Conservation (phyloP, 2,329 filamentous ascomycete genomes). For the Beauveria scarabaeidicola region DNA sequence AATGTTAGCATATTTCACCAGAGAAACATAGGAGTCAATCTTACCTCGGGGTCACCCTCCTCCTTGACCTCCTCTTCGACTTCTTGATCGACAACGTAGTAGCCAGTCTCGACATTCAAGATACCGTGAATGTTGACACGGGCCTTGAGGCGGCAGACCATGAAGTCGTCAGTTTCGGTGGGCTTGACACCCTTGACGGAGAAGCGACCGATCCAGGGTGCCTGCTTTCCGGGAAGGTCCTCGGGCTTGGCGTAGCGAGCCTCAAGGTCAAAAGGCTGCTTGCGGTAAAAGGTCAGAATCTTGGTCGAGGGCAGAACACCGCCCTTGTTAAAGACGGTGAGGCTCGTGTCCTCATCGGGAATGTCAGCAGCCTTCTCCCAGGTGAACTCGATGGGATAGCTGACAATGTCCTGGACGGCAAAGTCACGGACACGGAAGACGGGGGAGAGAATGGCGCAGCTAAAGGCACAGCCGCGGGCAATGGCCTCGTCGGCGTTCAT, state of each 20-base stretch:
- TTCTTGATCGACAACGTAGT: constrained; percentile 97
- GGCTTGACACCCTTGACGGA: constrained; percentile 97
- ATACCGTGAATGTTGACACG: constrained; percentile 94
- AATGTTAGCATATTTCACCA: constrained; percentile 19
- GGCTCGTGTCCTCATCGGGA: constrained; percentile 92
- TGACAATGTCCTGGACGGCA: constrained; percentile 92
- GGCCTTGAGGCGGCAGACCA: constrained; percentile 99
- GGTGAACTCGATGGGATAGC: constrained; percentile 95
- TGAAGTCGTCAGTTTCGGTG: constrained; percentile 89
- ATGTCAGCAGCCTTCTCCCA: constrained; percentile 99
- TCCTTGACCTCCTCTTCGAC: constrained; percentile 87
- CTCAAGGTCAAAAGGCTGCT: constrained; percentile 94
- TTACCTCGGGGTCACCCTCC: constrained; percentile 61
- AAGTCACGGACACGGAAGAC: constrained; percentile 99
- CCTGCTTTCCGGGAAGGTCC: constrained; percentile 75
- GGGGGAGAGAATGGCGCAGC: constrained; percentile 92
- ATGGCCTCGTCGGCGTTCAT: constrained; percentile 98
- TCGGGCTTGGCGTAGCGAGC: constrained; percentile 87
- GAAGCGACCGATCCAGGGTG: constrained; percentile 95
- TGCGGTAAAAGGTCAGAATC: constrained; percentile 98
- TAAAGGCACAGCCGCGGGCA: constrained; percentile 91
- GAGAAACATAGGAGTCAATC: constrained; percentile 26
- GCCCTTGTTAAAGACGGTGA: constrained; percentile 95
- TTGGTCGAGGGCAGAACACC: constrained; percentile 97
- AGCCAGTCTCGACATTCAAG: constrained; percentile 91